These are phyloP conservation scores for Vanrija sp. DNA, from an alignment of 1,284 basidiomycete genomes.

Conservation along the genomic window DNA sequence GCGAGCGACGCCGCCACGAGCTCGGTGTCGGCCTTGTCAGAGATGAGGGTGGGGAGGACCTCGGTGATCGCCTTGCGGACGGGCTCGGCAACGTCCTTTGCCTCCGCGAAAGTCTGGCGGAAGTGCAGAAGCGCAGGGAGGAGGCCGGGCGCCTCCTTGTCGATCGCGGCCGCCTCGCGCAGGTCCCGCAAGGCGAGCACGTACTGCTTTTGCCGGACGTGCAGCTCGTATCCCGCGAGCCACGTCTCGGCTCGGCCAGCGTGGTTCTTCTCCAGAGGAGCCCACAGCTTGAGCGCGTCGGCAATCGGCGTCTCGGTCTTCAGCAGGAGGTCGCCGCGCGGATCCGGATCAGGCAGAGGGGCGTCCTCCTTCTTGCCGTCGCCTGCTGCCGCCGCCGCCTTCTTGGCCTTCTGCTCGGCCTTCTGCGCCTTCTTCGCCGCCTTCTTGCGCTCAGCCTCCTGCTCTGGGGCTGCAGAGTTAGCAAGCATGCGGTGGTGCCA, in stretches of 20 bases:
- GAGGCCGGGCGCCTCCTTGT: constrained; percentile 62
- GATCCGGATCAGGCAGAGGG: constrained; percentile 68
- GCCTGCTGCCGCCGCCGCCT: constrained; percentile 52
- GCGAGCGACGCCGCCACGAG: constrained; percentile 63
- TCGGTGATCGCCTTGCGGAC: constrained; percentile 36
- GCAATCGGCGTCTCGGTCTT: constrained; percentile 67
- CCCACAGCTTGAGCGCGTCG: constrained; percentile 67
- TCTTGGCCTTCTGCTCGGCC: constrained; percentile 82
- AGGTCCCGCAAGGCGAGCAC: constrained; percentile 74
- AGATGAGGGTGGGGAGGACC: constrained; percentile 56
- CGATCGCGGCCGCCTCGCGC: constrained; percentile 58
- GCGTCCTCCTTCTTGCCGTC: constrained; percentile 69
- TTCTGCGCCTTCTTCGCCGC: constrained; percentile 83
- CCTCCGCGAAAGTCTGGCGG: constrained; percentile 51
- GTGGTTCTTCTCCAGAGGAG: constrained; percentile 61
- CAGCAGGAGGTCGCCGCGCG: constrained; percentile 70
- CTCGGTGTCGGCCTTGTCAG: constrained; percentile 54
- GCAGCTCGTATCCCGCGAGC: constrained; percentile 74
- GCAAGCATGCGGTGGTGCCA: constrained; percentile 2
- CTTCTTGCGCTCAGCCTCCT: constrained; percentile 55
- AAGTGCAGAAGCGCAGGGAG: constrained; percentile 70
- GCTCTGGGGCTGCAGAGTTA: constrained; percentile 31
- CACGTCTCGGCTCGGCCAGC: constrained; percentile 64
- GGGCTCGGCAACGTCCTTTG: constrained; percentile 40
- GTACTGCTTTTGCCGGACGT: constrained; percentile 71